These are phyloP conservation scores for Cladorrhinum samala DNA, from an alignment of 495 filamentous ascomycete genomes.

Conservation along the genomic window DNA sequence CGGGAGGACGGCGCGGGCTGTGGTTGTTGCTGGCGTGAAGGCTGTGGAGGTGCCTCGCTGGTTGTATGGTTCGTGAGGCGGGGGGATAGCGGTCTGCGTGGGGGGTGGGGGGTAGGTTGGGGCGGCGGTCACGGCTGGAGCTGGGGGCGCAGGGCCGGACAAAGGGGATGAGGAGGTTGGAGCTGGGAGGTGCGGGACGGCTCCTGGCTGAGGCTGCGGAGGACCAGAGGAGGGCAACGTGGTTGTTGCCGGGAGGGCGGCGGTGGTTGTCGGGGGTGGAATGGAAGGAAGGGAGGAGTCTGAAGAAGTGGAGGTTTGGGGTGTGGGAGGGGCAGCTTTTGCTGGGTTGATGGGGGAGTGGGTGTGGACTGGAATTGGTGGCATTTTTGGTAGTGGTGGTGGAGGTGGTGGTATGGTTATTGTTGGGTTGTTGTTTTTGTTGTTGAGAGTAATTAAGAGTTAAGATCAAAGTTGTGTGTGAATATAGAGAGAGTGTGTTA, in stretches of 20 bases:
- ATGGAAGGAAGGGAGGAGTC: conserved; percentile 6
- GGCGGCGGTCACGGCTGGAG: conserved; percentile 26
- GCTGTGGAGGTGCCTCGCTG: conserved; percentile 33
- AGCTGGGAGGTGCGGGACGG: conserved; percentile 19
- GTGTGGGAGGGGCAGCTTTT: conserved; percentile 45
- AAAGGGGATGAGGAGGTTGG: neutral
- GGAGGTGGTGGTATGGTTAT: neutral
- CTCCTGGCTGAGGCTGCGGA: conserved; percentile 57
- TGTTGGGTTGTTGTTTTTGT: neutral
- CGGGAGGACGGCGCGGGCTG: neutral
- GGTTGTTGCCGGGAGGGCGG: conserved; percentile 40
- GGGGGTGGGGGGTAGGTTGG: conserved; percentile 41
- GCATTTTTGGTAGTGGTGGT: conserved; percentile 32
- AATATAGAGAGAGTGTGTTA: too few species aligned
- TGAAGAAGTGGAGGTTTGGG: conserved; percentile 38
- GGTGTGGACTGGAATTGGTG: conserved; percentile 54
- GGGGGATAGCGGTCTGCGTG: conserved; percentile 35
- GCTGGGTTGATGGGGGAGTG: conserved; percentile 53
- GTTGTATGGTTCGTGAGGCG: conserved; percentile 27
- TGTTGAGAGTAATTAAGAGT: neutral
- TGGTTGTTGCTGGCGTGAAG: neutral
- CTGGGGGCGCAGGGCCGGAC: neutral
- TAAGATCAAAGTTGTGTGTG: too few species aligned
- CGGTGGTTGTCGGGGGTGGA: conserved; percentile 27
- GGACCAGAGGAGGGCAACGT: conserved; percentile 34